A percentile compares a stretch with the other conserved stretches of the same genome.
phyloP scores from a whole-genome alignment of 164 flowering plant genomes.

The Umbilicus rupestris region DNA sequence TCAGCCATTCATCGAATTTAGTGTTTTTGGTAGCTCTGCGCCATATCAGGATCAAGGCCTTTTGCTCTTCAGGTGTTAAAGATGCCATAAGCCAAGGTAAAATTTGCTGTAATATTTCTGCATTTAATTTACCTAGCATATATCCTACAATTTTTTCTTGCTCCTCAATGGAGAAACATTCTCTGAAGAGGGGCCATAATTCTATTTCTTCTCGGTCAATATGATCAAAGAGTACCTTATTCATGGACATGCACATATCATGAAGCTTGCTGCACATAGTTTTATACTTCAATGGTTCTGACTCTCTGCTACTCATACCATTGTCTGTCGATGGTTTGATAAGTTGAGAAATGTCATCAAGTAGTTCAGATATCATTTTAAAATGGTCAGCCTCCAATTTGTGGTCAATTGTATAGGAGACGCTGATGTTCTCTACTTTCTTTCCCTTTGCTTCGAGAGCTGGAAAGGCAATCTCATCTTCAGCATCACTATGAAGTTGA shows the following conservation, averaged over 20 bases:
- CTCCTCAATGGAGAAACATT: conserved; percentile 53
- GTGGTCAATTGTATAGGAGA: conserved; percentile 65
- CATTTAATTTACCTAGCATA: conserved; percentile 69
- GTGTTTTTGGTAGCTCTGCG: conserved; percentile 55
- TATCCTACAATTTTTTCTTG: conserved; percentile 63
- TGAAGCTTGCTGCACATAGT: conserved; percentile 53
- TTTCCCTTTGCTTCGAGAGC: conserved; percentile 67
- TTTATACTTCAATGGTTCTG: conserved; percentile 19
- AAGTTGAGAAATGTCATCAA: conserved; percentile 43
- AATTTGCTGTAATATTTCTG: conserved; percentile 63
- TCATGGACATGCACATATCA: conserved; percentile 47
- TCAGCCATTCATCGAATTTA: conserved; percentile 81
- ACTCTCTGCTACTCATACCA: conserved; percentile 14
- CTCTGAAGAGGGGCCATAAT: conserved; percentile 59
- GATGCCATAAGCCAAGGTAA: conserved; percentile 73
- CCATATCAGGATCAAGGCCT: conserved; percentile 53
- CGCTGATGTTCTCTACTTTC: conserved; percentile 38
- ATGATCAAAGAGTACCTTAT: conserved; percentile 45
- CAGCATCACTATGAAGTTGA: conserved; percentile 60
- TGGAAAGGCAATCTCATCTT: conserved; percentile 80
- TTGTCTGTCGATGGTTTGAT: conserved; percentile 17
- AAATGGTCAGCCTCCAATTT: conserved; percentile 50
- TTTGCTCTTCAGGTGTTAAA: conserved; percentile 49
- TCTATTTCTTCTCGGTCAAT: conserved; percentile 64
- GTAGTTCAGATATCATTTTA: conserved; percentile 30